Evolutionary conservation across 2,329 filamentous ascomycete genomes (phyloP), one percentile per base, ranked within the genome.

Genomic region (Thermothelomyces thermophilus): DNA sequence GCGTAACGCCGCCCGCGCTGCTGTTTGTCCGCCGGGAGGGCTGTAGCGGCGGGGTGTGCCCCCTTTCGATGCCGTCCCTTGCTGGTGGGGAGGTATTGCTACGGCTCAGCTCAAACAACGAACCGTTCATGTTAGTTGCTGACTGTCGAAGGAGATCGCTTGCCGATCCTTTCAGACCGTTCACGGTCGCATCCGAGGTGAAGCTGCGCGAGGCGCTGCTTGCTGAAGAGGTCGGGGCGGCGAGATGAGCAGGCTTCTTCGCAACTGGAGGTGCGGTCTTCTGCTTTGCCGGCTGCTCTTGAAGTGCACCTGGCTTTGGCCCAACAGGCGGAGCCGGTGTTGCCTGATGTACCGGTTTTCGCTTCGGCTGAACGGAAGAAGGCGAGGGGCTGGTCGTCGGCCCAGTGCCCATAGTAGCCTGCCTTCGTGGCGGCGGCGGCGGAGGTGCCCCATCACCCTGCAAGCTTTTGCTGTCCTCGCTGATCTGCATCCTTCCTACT

Each of bases 231-330:
- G 61, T 65, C 13, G 62, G 58, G 10, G 65, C 65, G 14, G 67
- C 58, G 4, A 82, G 70, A 55, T 81, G 77, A 2, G 76, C 71
- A 1, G 83, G 83, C 59, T 86, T 86, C 63, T 73, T 78, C 19
- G 82, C 83, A 43, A 86, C 71, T 1, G 76, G 76, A 5, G 77
- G 80, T n/a, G 75, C 66, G 9, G 66, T 61, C 54, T 74, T 76
- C 13, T 66, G 60, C 54, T 73, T 74, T 9, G 63, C 58, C 22
- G 62, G 58, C 28, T 66, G 65, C 34, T 66, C 65, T 37, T 65
- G 64, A 1, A 72, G 70, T 3, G 65, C 61, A 16, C 63, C 58
- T 3, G 69, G 68, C 9, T 62, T 61, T 16, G 67, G 67, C 16
- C 66, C 66, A 22, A 54, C 56, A 16, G 56, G 61, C 5, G 51